A percentile compares a stretch with the other conserved stretches of the same genome.
phyloP scores from a whole-genome alignment of 1,139 yeast species.

The Geotrichum europaeum region DNA sequence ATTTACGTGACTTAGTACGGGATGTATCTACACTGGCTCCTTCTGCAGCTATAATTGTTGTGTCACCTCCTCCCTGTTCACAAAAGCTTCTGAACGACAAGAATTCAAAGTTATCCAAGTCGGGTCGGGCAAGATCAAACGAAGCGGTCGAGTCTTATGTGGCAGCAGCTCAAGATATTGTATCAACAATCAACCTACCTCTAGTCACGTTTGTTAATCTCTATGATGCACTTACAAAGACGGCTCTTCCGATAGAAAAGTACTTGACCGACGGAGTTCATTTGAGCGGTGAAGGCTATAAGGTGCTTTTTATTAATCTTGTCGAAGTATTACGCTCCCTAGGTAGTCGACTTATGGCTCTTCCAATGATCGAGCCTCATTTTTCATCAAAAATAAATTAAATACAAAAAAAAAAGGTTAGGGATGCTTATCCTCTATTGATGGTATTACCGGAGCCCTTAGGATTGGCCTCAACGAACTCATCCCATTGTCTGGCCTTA shows the following conservation, averaged over 20 bases:
- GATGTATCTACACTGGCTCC: background rate
- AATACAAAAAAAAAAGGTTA: background rate
- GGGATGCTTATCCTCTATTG: constrained; percentile 53
- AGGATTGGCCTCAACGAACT: constrained; percentile 79
- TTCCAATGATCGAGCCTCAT: constrained; percentile 17
- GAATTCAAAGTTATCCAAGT: constrained; percentile 11
- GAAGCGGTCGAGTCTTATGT: constrained; percentile 12
- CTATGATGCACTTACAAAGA: background rate
- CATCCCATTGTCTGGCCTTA: constrained; percentile 83
- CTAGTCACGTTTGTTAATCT: constrained; percentile 9
- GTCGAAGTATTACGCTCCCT: background rate
- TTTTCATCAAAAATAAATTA: constrained; percentile 9
- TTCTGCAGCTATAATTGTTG: constrained; percentile 8
- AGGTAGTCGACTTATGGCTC: background rate
- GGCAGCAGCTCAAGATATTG: constrained; percentile 1
- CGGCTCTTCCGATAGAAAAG: constrained; percentile 6
- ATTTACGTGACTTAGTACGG: constrained; percentile 1
- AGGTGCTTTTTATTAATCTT: constrained; percentile 8
- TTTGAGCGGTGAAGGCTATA: constrained; percentile 18
- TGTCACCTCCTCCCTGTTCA: constrained; percentile 19
- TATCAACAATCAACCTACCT: background rate
- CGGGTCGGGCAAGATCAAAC: constrained; percentile 15
- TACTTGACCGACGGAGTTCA: constrained; percentile 18
- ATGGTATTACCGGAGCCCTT: constrained; percentile 82
- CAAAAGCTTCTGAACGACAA: constrained; percentile 10